These are phyloP conservation scores for Teunomyces aglyptinius DNA, from an alignment of 805 yeast genomes.

Conservation along the genomic window DNA sequence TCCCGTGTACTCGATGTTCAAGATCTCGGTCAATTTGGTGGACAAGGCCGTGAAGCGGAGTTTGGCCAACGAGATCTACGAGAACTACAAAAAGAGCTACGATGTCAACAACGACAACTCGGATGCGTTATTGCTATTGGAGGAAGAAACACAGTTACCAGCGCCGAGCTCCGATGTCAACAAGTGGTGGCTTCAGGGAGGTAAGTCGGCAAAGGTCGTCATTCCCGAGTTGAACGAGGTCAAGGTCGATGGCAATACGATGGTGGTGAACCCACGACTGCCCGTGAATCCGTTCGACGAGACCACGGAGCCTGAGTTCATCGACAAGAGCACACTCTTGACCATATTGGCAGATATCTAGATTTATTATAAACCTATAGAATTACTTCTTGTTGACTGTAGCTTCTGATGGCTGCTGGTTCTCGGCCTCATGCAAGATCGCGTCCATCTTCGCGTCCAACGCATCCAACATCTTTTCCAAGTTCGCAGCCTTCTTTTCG, in stretches of 20 bases:
- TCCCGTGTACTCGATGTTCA: slow-evolving; percentile 78
- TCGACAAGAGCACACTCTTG: slow-evolving; percentile 24
- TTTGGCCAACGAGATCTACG: slow-evolving; percentile 59
- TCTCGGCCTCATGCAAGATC: slow-evolving; percentile 50
- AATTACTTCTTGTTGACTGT: background rate
- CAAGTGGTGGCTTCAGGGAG: slow-evolving; percentile 93
- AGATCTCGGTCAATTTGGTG: slow-evolving; percentile 60
- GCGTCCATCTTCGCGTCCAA: slow-evolving; percentile 64
- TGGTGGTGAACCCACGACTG: slow-evolving; percentile 63
- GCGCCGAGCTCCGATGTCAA: slow-evolving; percentile 81
- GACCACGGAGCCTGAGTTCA: slow-evolving; percentile 53
- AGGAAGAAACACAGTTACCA: slow-evolving; percentile 51
- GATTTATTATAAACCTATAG: background rate
- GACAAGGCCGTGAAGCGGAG: slow-evolving; percentile 58
- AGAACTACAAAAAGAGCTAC: slow-evolving; percentile 48
- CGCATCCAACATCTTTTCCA: slow-evolving; percentile 64
- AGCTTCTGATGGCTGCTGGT: slow-evolving; percentile 8
- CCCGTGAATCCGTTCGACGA: slow-evolving; percentile 72
- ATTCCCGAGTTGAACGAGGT: slow-evolving; percentile 44
- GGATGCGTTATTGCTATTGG: slow-evolving; percentile 23
- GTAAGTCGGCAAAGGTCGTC: slow-evolving; percentile 66
- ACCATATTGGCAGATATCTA: slow-evolving; percentile 7
- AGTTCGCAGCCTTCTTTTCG: slow-evolving; percentile 56
- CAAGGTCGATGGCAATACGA: slow-evolving; percentile 13
- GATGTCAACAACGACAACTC: slow-evolving; percentile 37